These are phyloP conservation scores for Alternaria sp. DNA, from an alignment of 2,329 filamentous ascomycete genomes.

Conservation along the genomic window DNA sequence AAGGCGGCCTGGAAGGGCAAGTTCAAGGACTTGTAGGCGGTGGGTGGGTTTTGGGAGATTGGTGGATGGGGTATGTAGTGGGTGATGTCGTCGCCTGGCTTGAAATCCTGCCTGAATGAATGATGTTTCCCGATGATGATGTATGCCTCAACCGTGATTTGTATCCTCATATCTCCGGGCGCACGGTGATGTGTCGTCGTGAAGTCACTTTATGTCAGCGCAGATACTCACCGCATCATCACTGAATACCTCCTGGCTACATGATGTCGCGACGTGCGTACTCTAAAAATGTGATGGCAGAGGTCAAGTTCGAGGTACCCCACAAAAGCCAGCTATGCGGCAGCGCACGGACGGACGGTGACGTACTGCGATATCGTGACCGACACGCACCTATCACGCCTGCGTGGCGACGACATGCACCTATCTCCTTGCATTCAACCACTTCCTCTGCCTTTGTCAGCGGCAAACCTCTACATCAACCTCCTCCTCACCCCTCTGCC, in stretches of 20 bases:
- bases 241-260: neutral
- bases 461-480: neutral
- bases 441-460: neutral
- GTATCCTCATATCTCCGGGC: neutral
- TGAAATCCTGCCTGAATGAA: neutral
- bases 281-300: neutral
- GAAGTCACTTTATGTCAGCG: neutral
- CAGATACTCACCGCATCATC: neutral
- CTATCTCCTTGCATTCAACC: neutral
- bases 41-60: neutral
- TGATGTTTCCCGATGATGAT: neutral
- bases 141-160: neutral
- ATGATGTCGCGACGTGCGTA: neutral
- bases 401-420: neutral
- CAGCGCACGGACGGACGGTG: slow-evolving; percentile 2
- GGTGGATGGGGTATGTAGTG: neutral
- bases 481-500: neutral
- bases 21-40: neutral
- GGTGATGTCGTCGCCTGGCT: neutral
- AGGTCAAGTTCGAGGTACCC: slow-evolving; percentile 3
- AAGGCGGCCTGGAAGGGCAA: neutral
- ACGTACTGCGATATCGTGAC: slow-evolving; percentile 7
- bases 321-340: slow-evolving; percentile 5
- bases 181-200: neutral
- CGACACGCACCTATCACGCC: neutral